Base-by-base conservation (phyloP, 2,329 filamentous ascomycete species). In the Curvularia hawaiiensis region DNA sequence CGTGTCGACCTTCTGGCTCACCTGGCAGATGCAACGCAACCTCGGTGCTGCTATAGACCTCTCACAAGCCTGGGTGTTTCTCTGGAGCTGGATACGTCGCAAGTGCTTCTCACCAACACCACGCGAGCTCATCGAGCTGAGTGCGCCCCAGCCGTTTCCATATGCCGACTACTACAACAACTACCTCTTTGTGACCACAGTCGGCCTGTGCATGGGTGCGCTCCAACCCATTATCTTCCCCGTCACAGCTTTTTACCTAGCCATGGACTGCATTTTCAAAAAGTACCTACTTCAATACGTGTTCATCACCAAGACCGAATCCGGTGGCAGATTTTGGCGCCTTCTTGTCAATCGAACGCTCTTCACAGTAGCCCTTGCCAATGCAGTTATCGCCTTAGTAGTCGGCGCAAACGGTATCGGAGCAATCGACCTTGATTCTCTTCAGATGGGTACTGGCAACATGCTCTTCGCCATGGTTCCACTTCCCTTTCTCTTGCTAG, bases 81-180 rank as follows among this genome's bases (percentile, higher is more conserved):
- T 90, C 30, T 90, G 88, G 82, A 88, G 90, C 62, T 96, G 91
- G 75, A 89, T 94, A 71, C 84, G 88, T 63, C 88, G 92, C 69
- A 88, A 88, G 49, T 93, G 96, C 69, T 86, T 90, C 16, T 89
- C 86, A 59, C 93, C 94, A 6, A 98, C 95, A 4, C 95, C 95
- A 9, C 85, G 95, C 64, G 89, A 97, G 75, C 82, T 95, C 67
- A 98, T 98, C 65, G 92, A 97, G 76, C 86, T 96, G 70, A 96
- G 92, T 1, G 94, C 95, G 1, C 95, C 95, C 0, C 92, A 91
- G 10, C 83, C 91, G 0, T 97, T 99, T 74, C 92, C 97, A 63
- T 98, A 97, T 70, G 92, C 94, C 57, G 92, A 88, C 65, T 97
- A 98, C 78, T 98, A 97, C 84, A 98, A 97, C 78, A 97, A 96